Base-by-base conservation (phyloP, 768 basidiomycete species). In the Trametes meyenii region DNA sequence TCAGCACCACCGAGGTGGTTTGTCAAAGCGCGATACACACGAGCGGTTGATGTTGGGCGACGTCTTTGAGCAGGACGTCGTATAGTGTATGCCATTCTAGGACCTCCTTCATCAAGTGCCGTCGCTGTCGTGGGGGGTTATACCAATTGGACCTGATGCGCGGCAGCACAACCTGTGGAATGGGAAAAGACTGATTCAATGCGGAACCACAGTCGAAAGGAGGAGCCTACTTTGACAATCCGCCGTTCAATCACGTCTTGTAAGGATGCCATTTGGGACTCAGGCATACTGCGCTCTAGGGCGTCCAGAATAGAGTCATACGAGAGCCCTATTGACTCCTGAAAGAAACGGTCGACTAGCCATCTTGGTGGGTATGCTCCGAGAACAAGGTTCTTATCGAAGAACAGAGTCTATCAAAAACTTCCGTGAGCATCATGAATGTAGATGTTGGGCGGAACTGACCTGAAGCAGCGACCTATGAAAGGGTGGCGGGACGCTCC, bases 11-110 rank as follows among this genome's bases (percentile, higher is more conserved):
- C 21, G 8, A 23, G 35, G 48, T 33, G 24, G 1, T 14, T 17
- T 44, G 3, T 19, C 51, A n/a, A 23, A 52, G 53, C 40, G 60
- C 5, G 14, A 19, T 4, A 57, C 71, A 45, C 46, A 74, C 75
- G 1, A 51, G 23, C 5, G 55, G 52, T 8, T 49, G 46, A 24
- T 71, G 56, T 14, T 67, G 55, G 5, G 61, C 61, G 60, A 73
- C 24, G 44, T 79, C 64, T 1, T 66, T 65, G 16, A 71, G 38
- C 16, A 84, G 70, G 0, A 74, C 63, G 50, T 86, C 83, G 63
- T 88, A 88, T 2, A 89, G 66, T 12, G 75, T 66, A 58, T 92
- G 90, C 88, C 89, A 89, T 36, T 86, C 83, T 2, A 85, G 66
- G 36, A 89, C 70, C 0, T 82, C 78, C 64, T 87, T 88, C 76